Percentiles rank a stretch among this genome's conserved stretches.
Evolutionary conservation across 495 filamentous ascomycete genomes (phyloP).

Genomic region (Aspergillus campestris): DNA sequence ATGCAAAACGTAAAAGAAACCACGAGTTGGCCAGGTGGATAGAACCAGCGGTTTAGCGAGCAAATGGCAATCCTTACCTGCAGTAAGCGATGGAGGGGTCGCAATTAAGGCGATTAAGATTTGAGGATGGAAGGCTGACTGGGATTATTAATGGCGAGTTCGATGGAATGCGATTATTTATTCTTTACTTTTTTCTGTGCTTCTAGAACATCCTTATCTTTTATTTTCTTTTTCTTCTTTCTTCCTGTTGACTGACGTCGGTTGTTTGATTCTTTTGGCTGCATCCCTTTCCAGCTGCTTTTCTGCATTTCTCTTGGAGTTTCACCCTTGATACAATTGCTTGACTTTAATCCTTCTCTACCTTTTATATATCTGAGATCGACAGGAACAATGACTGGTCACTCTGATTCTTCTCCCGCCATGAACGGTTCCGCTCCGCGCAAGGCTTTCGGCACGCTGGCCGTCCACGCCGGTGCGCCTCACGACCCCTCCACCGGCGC

Average conservation of each 20-base stretch:
- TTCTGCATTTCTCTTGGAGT: no score
- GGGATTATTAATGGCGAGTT: no score
- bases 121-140: no score
- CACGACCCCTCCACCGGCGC: conserved; percentile 89
- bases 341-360: neutral
- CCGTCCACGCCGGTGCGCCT: conserved; percentile 85
- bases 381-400: conserved; percentile 13
- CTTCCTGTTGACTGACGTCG: neutral
- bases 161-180: neutral
- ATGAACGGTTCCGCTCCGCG: conserved; percentile 17
- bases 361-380: neutral
- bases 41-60: no score
- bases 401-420: conserved; percentile 12
- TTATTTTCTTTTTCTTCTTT: neutral
- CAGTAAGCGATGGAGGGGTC: no score
- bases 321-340: no score
- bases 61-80: no score
- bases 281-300: no score
- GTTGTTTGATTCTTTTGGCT: neutral
- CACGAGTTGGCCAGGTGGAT: neutral
- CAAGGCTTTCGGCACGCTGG: conserved; percentile 77
- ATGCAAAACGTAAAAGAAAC: conserved; percentile 16
- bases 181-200: neutral
- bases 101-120: no score
- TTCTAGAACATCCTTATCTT: neutral